phyloP scores from a whole-genome alignment of 2,329 filamentous ascomycete species.

The Verticillium tricorpus region DNA sequence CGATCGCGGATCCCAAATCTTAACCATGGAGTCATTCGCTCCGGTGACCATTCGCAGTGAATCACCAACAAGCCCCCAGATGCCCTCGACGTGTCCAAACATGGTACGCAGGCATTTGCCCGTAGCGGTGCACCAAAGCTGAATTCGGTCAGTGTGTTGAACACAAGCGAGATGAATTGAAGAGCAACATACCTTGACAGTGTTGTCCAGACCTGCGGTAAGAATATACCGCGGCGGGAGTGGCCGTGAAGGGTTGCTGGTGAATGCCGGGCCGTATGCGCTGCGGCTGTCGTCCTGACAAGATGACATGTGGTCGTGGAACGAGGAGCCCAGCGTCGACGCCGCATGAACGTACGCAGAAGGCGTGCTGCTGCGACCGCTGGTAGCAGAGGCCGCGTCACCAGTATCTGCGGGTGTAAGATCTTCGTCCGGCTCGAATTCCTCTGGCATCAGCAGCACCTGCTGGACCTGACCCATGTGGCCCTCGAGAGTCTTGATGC shows the following conservation, averaged over 20 bases:
- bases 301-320: slow-evolving; percentile 1
- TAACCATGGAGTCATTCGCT: slow-evolving; percentile 90
- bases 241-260: slow-evolving; percentile 56
- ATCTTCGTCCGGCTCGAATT: slow-evolving; percentile 83
- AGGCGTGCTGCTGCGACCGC: slow-evolving; percentile 40
- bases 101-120: slow-evolving; percentile 85
- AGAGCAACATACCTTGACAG: slow-evolving; percentile 43
- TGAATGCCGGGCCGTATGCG: slow-evolving; percentile 59
- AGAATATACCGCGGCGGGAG: slow-evolving; percentile 87
- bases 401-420: slow-evolving; percentile 40
- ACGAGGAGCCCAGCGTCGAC: slow-evolving; percentile 16
- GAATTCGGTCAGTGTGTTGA: slow-evolving; percentile 20
- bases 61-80: slow-evolving; percentile 90
- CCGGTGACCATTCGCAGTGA: slow-evolving; percentile 83
- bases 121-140: slow-evolving; percentile 83
- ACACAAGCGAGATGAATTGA: background rate
- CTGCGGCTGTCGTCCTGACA: slow-evolving; percentile 40
- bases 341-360: slow-evolving; percentile 14
- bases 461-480: slow-evolving; percentile 97
- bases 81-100: slow-evolving; percentile 93
- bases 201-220: slow-evolving; percentile 85
- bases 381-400: slow-evolving; percentile 49
- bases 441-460: slow-evolving; percentile 74
- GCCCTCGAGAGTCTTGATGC: slow-evolving; percentile 71
- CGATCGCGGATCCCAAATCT: slow-evolving; percentile 85